phyloP scores from a whole-genome alignment of 306 rosid species.

The Amphicarpaea edgeworthii region DNA sequence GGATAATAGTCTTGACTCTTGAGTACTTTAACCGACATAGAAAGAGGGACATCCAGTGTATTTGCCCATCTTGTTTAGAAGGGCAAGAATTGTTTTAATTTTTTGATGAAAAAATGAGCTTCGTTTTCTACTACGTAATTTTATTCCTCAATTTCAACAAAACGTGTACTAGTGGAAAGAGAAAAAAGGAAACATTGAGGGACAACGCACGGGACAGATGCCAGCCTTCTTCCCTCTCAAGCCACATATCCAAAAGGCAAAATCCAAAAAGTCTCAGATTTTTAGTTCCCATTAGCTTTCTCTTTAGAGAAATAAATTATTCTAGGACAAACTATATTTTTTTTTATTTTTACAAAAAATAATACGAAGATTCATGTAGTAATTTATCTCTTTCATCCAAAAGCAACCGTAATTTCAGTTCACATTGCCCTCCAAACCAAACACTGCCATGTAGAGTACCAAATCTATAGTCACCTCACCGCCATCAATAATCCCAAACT shows the following conservation, averaged over 20 bases:
- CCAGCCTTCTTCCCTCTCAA: constrained; percentile 35
- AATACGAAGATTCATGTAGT: background rate
- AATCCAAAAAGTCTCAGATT: constrained; percentile 10
- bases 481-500: background rate
- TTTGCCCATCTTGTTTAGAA: background rate
- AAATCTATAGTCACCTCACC: constrained; percentile 10
- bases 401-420: constrained; percentile 26
- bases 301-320: background rate
- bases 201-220: constrained; percentile 28
- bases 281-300: constrained; percentile 4
- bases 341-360: too few relatives aligned
- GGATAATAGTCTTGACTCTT: too few relatives aligned
- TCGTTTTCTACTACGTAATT: background rate
- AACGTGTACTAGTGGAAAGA: constrained; percentile 15
- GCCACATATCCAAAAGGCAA: constrained; percentile 46
- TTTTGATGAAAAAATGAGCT: background rate
- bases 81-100: background rate
- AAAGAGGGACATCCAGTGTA: background rate
- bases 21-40: background rate
- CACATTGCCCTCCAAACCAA: constrained; percentile 39
- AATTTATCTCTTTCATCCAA: background rate
- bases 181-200: constrained; percentile 24
- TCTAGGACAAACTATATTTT: too few relatives aligned
- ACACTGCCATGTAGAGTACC: background rate
- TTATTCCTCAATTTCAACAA: constrained; percentile 20